Evolutionary conservation across 1,139 yeast species (phyloP), one percentile per base, ranked within the genome.

Genomic region (Suhomyces taliae): DNA sequence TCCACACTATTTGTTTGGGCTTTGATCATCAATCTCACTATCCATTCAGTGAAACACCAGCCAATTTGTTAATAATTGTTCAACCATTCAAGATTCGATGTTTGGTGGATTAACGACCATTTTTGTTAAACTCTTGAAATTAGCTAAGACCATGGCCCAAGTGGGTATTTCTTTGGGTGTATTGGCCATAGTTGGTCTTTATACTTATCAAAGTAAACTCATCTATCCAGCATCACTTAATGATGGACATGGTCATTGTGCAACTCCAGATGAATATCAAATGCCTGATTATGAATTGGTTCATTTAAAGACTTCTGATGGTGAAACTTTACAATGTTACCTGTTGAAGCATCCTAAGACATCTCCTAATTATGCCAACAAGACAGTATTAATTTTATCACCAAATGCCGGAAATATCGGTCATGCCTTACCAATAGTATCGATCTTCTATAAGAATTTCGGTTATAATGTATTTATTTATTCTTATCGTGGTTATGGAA

Each of bases 341-440:
- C 68, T 66, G 61, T 60, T 75, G 53, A 72, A 72, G 45, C 88
- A 84, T 40, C 81, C 82, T 55, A 55, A 64, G 3, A 59, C 59
- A 11, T 57, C 67, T 6, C 59, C 73, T 0, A 53, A 59, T 9
- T 83, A 85, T 49, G 64, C 74, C 33, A 76, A 81, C 55, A 85
- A 86, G 52, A 91, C 99, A 0, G 77, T 93, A 8, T 62, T 95
- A 40, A 77, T 93, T 32, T 74, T 90, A 47, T 85, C 90, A 38
- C 99, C 99, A 4, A 93, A 93, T 67, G 99, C 98, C 2, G 99
- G 99, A 5, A 93, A 95, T 64, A 93, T 93, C 48, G 99, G 99
- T 34, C 93, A 90, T 62, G 85, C 90, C 24, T 72, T 93, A 45
- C 97, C 98, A 1, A 79, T 90, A 7, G 96, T 88, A 1, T 77